Percentiles rank a stretch among this genome's conserved stretches.
phyloP scores from a whole-genome alignment of 345 rosid genomes.

The Cochlearia excelsa region DNA sequence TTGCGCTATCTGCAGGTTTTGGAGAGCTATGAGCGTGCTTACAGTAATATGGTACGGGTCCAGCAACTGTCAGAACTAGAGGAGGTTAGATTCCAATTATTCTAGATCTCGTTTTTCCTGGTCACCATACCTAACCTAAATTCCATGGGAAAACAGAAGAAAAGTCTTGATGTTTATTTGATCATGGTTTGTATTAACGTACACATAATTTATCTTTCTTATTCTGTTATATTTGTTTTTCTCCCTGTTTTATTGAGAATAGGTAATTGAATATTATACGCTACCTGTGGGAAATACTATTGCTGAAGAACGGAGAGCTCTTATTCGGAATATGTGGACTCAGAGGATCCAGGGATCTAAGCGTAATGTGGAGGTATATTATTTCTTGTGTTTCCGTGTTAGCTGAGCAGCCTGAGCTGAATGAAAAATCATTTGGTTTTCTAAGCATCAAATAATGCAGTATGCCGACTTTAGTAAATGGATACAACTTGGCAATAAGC shows the following conservation, averaged over 20 bases:
- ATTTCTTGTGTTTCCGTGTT: slow-evolving; percentile 10
- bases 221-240: slow-evolving; percentile 18
- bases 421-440: slow-evolving; percentile 20
- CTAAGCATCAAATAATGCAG: slow-evolving; percentile 19
- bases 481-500: slow-evolving; percentile 6
- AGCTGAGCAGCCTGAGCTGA: slow-evolving; percentile 17
- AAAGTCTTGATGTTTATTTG: slow-evolving; percentile 18
- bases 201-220: slow-evolving; percentile 23
- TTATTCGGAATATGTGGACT: slow-evolving; percentile 98
- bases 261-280: slow-evolving; percentile 95
- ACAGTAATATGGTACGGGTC: slow-evolving; percentile 94
- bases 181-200: slow-evolving; percentile 22
- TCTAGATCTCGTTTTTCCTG: slow-evolving; percentile 17
- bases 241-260: slow-evolving; percentile 20
- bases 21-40: slow-evolving; percentile 98
- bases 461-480: slow-evolving; percentile 12
- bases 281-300: slow-evolving; percentile 72
- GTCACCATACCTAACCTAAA: slow-evolving; percentile 17
- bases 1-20: slow-evolving; percentile 60
- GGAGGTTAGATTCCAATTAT: slow-evolving; percentile 59
- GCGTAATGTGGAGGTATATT: slow-evolving; percentile 91
- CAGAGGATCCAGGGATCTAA: slow-evolving; percentile 91
- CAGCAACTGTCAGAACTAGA: slow-evolving; percentile 96
- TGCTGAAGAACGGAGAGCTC: slow-evolving; percentile 80
- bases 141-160: slow-evolving; percentile 21